phyloP scores from a whole-genome alignment of 768 basidiomycete species.

The Auricularia sp. region DNA sequence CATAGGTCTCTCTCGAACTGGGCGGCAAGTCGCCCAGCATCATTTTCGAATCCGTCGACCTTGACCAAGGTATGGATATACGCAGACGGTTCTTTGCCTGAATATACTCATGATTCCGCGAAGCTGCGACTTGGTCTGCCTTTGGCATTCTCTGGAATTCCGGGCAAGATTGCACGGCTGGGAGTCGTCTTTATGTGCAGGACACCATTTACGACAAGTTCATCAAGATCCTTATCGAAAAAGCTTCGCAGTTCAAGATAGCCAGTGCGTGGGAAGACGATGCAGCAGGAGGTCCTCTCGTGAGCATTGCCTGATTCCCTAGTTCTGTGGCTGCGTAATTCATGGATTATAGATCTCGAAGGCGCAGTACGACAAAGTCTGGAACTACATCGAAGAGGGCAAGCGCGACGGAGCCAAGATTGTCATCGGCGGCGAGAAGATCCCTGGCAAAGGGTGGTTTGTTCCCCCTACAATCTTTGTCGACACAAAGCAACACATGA shows the following conservation, averaged over 20 bases:
- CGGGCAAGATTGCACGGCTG: slow-evolving; percentile 73
- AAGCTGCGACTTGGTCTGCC: slow-evolving; percentile 2
- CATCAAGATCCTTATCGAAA: slow-evolving; percentile 44
- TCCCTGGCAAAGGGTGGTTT: slow-evolving; percentile 56
- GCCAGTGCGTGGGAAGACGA: slow-evolving; percentile 59
- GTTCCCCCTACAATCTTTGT: slow-evolving; percentile 71
- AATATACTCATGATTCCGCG: background rate
- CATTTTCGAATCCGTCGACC: slow-evolving; percentile 63
- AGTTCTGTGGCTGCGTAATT: background rate
- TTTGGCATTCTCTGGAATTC: slow-evolving; percentile 33
- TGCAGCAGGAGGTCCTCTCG: slow-evolving; percentile 56
- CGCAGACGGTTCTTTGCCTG: background rate
- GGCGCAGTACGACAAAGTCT: slow-evolving; percentile 44
- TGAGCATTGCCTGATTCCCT: background rate
- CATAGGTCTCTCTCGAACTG: slow-evolving; percentile 52
- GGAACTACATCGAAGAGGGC: slow-evolving; percentile 60
- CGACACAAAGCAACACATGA: slow-evolving; percentile 56
- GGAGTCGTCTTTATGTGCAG: slow-evolving; percentile 76
- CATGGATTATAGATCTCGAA: slow-evolving; percentile 48
- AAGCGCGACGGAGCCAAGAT: slow-evolving; percentile 61
- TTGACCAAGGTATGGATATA: slow-evolving; percentile 38
- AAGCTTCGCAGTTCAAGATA: slow-evolving; percentile 40
- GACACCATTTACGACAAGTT: slow-evolving; percentile 71
- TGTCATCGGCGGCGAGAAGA: slow-evolving; percentile 49
- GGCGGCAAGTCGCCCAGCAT: slow-evolving; percentile 68